Percentiles rank a stretch among this genome's conserved stretches.
Evolutionary conservation across 805 yeast species (phyloP).

Genomic region (Starmerella asiatica): DNA sequence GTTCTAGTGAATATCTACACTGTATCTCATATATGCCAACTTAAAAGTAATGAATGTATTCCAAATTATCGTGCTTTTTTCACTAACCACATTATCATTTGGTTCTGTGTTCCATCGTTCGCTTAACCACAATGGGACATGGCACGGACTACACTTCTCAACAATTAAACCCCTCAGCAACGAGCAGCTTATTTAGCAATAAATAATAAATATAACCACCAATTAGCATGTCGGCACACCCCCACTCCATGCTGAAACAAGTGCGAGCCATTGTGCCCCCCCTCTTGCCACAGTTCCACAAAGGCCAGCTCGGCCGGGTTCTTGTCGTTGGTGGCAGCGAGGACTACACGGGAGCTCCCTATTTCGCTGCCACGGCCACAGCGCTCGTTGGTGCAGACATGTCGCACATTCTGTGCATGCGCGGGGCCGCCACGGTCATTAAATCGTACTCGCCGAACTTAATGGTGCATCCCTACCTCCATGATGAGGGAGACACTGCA

Average conservation of each 20-base stretch:
- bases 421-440: constrained; percentile 62
- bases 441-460: constrained; percentile 82
- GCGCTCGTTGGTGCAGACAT: constrained; percentile 78
- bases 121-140: too few relatives aligned
- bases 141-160: too few relatives aligned
- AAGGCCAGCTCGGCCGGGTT: constrained; percentile 84
- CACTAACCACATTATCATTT: too few relatives aligned
- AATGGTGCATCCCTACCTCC: constrained; percentile 88
- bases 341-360: constrained; percentile 96
- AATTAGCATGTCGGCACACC: too few relatives aligned
- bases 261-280: constrained; percentile 56
- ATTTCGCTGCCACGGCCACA: constrained; percentile 73
- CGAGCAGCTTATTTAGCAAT: too few relatives aligned
- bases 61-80: too few relatives aligned
- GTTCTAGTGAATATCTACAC: too few relatives aligned
- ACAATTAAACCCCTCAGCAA: too few relatives aligned
- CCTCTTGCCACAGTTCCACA: constrained; percentile 39
- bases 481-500: constrained; percentile 32
- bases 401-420: constrained; percentile 80
- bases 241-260: constrained; percentile 28
- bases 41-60: too few relatives aligned
- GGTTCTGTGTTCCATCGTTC: too few relatives aligned
- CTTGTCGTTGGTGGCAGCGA: constrained; percentile 88
- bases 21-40: too few relatives aligned
- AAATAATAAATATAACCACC: too few relatives aligned